A percentile compares a stretch with the other conserved stretches of the same genome.
Evolutionary conservation across 345 rosid genomes (phyloP).

Genomic region (Populus alba): DNA sequence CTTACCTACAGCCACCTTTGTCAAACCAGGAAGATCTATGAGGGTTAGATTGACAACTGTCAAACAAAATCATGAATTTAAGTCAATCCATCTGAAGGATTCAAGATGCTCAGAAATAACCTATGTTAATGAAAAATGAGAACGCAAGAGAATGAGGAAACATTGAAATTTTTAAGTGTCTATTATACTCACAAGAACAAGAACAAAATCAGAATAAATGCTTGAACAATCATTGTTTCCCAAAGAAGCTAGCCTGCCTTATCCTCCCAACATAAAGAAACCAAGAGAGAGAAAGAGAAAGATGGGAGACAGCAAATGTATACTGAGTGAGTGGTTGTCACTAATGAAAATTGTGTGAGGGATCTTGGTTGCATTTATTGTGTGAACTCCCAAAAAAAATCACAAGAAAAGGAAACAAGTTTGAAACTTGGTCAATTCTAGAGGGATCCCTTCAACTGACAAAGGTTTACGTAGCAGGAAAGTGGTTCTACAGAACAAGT

Average conservation of each 20-base stretch:
- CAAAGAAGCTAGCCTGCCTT: neutral
- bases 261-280: neutral
- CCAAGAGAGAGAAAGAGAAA: neutral
- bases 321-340: too few species aligned
- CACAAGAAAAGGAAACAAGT: neutral
- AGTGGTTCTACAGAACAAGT: neutral
- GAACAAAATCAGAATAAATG: neutral
- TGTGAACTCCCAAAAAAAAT: neutral
- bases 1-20: slow-evolving; percentile 98
- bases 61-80: slow-evolving; percentile 20
- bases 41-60: slow-evolving; percentile 97
- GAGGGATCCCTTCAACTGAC: neutral
- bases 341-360: too few species aligned
- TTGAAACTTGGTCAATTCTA: neutral
- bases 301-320: neutral
- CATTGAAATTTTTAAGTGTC: neutral
- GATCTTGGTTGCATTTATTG: too few species aligned
- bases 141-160: neutral
- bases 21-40: slow-evolving; percentile 99
- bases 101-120: neutral
- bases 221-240: neutral
- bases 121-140: neutral
- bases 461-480: neutral
- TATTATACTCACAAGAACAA: neutral
- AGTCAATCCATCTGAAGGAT: slow-evolving; percentile 10